Percentiles rank a stretch among this genome's conserved stretches.
phyloP scores from a whole-genome alignment of 2,329 filamentous ascomycete species.

The Beauveria caledonica region DNA sequence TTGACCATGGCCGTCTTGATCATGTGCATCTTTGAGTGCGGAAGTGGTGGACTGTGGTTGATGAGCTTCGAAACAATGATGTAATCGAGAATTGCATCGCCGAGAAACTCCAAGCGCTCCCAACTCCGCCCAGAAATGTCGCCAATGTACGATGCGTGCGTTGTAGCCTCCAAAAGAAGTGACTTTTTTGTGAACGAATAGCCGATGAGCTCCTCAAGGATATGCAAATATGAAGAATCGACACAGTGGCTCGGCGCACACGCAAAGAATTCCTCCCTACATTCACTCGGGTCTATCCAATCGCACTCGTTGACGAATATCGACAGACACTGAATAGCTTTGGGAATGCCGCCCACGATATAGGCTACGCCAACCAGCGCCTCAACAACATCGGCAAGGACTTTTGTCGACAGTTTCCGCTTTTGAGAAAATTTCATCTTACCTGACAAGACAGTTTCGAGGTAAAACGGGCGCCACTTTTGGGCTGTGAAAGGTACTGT shows the following conservation, averaged over 20 bases:
- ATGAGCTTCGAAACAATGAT: slow-evolving; percentile 61
- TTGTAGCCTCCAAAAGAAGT: slow-evolving; percentile 71
- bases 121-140: slow-evolving; percentile 33
- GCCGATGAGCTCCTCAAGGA: slow-evolving; percentile 58
- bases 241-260: slow-evolving; percentile 26
- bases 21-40: slow-evolving; percentile 59
- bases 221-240: slow-evolving; percentile 33
- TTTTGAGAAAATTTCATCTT: slow-evolving; percentile 3
- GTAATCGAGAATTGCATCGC: slow-evolving; percentile 76
- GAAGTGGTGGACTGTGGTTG: slow-evolving; percentile 30
- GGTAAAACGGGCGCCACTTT: slow-evolving; percentile 65
- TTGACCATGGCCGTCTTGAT: slow-evolving; percentile 73
- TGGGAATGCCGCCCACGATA: slow-evolving; percentile 56
- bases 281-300: slow-evolving; percentile 40
- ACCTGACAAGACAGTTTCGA: slow-evolving; percentile 26
- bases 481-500: slow-evolving; percentile 56
- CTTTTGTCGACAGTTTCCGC: slow-evolving; percentile 60
- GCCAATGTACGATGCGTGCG: slow-evolving; percentile 57
- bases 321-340: slow-evolving; percentile 55
- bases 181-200: slow-evolving; percentile 62
- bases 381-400: slow-evolving; percentile 80
- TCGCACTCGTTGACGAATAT: slow-evolving; percentile 54
- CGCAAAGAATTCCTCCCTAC: slow-evolving; percentile 36
- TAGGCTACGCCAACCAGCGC: slow-evolving; percentile 72
- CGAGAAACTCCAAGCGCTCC: slow-evolving; percentile 80